Conservation (phyloP, 2,329 filamentous ascomycete species). For the Aspergillus ochraceoroseus region DNA sequence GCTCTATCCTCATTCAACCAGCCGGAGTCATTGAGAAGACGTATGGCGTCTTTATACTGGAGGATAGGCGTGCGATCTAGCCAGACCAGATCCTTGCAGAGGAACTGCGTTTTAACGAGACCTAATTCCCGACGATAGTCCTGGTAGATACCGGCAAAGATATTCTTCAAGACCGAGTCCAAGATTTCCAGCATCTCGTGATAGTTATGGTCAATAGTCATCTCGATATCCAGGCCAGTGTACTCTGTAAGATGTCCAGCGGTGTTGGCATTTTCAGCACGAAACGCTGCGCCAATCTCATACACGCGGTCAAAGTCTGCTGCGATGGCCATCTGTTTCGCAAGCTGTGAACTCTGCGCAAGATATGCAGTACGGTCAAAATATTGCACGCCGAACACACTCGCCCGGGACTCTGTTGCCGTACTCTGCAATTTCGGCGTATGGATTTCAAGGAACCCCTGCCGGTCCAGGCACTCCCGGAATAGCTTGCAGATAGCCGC, state of each 20-base stretch:
- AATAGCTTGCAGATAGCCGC: constrained; percentile 75
- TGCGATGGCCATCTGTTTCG: constrained; percentile 89
- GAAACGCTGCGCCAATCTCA: constrained; percentile 84
- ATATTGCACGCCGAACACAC: constrained; percentile 88
- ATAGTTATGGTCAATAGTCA: constrained; percentile 84
- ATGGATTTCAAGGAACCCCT: constrained; percentile 87
- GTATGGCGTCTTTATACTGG: constrained; percentile 71
- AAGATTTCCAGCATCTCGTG: constrained; percentile 77
- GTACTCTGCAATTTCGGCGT: constrained; percentile 87
- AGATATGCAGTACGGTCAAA: constrained; percentile 83
- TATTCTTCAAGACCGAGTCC: constrained; percentile 74
- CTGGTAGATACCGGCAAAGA: constrained; percentile 67
- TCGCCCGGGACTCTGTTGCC: constrained; percentile 84
- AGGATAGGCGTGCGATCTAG: constrained; percentile 78
- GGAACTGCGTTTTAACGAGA: constrained; percentile 74
- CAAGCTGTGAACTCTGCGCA: constrained; percentile 84
- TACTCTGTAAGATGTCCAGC: constrained; percentile 93
- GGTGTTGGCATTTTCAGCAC: constrained; percentile 92
- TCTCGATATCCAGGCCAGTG: constrained; percentile 86
- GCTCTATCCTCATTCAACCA: constrained; percentile 75
- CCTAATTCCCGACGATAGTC: constrained; percentile 69
- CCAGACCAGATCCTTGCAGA: constrained; percentile 81
- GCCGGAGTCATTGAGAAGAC: constrained; percentile 72
- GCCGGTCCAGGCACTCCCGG: constrained; percentile 65
- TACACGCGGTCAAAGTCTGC: constrained; percentile 86